Evolutionary conservation across 345 rosid species (phyloP), one percentile per base, ranked within the genome.

Genomic region (Syzygium grande): DNA sequence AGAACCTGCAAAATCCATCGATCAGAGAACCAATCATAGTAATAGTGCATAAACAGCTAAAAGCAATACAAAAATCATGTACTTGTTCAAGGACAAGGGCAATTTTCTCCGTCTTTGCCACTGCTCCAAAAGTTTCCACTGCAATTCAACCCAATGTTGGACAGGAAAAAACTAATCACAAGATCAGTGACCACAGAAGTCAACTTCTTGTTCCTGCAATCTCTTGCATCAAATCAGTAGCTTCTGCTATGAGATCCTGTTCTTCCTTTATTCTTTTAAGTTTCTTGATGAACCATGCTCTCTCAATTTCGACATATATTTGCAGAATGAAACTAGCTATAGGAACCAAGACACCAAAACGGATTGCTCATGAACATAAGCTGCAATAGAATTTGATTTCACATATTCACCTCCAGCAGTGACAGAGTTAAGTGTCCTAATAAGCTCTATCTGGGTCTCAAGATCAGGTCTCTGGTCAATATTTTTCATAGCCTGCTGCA

Each of bases 201-300:
- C 21, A 58, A 43, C 25, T 30, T 77, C 49, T 22, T 89, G 98
- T 87, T 84, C 95, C 99, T 38, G 99, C 99, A 90, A 97, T 96
- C 94, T 95, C 99, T 92, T 96, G 99, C 98, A 96, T 96, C 85
- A 95, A 91, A 92, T 95, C 97, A 29, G 99, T 99, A 90, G 99
- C 99, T 94, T 97, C 99, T 34, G 97, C 98, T 52, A 95, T 92
- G 54, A 89, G 91, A 87, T 97, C 98, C 14, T 96, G 99, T 23
- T 89, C 96, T 95, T 97, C 99, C 92, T 96, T 97, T 84, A 95
- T 96, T 93, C 95, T 95, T 9, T 98, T 98, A 88, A 95, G 97
- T 87, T 92, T 97, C 91, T 92, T 96, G 61, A 95, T 94, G 93
- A 97, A 88, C 86, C 99, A 92, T 56, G 41, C 41, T 38, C 41